Conservation (phyloP, 1,284 basidiomycete species). For the Malassezia japonica region DNA sequence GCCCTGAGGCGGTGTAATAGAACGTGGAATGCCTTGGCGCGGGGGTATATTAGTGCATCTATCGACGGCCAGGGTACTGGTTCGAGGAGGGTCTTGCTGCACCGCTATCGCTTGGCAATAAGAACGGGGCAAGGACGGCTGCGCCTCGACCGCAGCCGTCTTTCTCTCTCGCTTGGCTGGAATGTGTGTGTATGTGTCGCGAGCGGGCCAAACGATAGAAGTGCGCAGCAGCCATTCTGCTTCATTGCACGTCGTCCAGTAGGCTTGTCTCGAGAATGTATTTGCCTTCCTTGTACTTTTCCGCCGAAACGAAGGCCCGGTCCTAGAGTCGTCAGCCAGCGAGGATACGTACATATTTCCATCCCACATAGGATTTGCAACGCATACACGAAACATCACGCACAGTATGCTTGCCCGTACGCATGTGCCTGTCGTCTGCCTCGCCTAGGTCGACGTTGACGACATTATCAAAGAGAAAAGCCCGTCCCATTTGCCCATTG, state of each 20-base stretch:
- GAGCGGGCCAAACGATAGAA: too few relatives aligned
- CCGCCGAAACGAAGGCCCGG: slow-evolving; percentile 71
- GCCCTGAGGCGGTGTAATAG: too few relatives aligned
- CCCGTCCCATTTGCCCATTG: slow-evolving; percentile 79
- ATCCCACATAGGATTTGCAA: slow-evolving; percentile 73
- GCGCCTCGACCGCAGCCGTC: too few relatives aligned
- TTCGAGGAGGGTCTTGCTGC: too few relatives aligned
- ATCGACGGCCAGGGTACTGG: too few relatives aligned
- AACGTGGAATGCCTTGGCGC: too few relatives aligned
- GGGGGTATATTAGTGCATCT: too few relatives aligned
- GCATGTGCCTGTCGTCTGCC: slow-evolving; percentile 84
- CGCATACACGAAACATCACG: slow-evolving; percentile 87
- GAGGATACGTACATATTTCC: slow-evolving; percentile 79
- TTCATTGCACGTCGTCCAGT: slow-evolving; percentile 31
- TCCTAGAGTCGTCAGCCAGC: slow-evolving; percentile 56
- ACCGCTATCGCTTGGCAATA: too few relatives aligned
- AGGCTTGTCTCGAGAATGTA: slow-evolving; percentile 76
- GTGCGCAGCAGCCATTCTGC: too few relatives aligned
- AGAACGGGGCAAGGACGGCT: too few relatives aligned
- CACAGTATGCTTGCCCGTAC: slow-evolving; percentile 89
- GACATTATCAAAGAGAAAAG: slow-evolving; percentile 82
- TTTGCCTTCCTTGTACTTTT: slow-evolving; percentile 98
- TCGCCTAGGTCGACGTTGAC: slow-evolving; percentile 82
- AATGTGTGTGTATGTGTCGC: too few relatives aligned
- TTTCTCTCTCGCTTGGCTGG: too few relatives aligned